Percentiles rank a stretch among this genome's conserved stretches.
phyloP scores from a whole-genome alignment of 768 basidiomycete species.

The Tulasnella sp. region DNA sequence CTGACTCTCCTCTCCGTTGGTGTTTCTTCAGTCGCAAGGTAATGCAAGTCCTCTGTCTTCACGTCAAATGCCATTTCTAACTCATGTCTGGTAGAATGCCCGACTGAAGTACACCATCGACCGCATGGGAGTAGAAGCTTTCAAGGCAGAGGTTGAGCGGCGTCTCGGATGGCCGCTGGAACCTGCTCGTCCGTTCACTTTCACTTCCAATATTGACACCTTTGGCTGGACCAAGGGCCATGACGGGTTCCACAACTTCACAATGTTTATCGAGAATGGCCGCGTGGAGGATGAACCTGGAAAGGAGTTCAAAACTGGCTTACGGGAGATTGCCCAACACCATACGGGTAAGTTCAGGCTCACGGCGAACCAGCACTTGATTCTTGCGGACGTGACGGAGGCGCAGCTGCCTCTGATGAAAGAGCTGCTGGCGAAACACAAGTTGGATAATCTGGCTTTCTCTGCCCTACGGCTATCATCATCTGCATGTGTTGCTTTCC shows the following conservation, averaged over 20 bases:
- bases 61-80: neutral
- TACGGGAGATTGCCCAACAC: constrained; percentile 84
- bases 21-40: constrained; percentile 30
- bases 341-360: constrained; percentile 91
- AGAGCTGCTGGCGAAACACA: constrained; percentile 66
- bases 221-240: constrained; percentile 87
- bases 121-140: constrained; percentile 78
- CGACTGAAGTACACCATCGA: constrained; percentile 97
- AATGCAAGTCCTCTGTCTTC: neutral
- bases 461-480: constrained; percentile 74
- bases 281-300: constrained; percentile 91
- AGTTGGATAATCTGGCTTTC: constrained; percentile 75
- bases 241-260: constrained; percentile 85
- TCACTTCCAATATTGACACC: constrained; percentile 85
- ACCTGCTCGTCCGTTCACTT: constrained; percentile 64
- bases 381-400: constrained; percentile 70
- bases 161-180: constrained; percentile 68
- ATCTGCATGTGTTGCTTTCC: constrained; percentile 95
- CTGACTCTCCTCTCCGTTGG: neutral
- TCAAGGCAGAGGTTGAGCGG: constrained; percentile 83
- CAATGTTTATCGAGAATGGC: constrained; percentile 93
- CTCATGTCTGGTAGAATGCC: constrained; percentile 45
- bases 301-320: constrained; percentile 81
- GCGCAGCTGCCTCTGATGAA: constrained; percentile 71
- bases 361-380: constrained; percentile 89